Base-by-base conservation (phyloP, 1,139 yeast genomes). In the Martiniozyma asiatica region DNA sequence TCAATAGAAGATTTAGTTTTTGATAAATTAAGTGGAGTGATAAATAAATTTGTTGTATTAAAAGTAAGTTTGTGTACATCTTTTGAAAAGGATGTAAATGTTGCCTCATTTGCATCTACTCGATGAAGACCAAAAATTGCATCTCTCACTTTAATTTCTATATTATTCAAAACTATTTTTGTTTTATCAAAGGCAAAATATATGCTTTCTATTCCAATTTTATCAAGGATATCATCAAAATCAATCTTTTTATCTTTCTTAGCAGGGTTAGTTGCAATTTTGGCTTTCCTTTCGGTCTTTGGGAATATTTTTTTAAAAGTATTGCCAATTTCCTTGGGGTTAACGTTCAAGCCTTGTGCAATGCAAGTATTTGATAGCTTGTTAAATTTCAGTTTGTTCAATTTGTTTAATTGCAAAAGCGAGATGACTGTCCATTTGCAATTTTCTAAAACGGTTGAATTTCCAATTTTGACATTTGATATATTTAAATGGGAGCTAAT, bases 151-250 rank as follows among this genome's bases (percentile, higher is more conserved):
- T 3, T n/a, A 4, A 31, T 6, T 7, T 18, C 16, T 3, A 10
- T 3, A 15, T 25, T 31, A 5, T 23, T 17, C 5, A 14, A 11
- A n/a, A 17, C 13, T 10, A 35, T 11, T 5, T 19, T 16, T 4
- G 37, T 16, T 11, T 34, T 32, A 29, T 35, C 37, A 25, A 38
- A 32, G 6, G 40, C 35, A 28, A 37, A 38, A 22, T 33, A 33
- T 10, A 36, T 22, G 18, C 33, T 31, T 2, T 15, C 17, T 11
- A 33, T 24, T 7, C 26, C 26, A 18, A 37, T 23, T 9, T 27
- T 36, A 4, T 27, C 22, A 8, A 35, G 12, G 8, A 23, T 10
- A 13, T 22, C 15, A 15, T 33, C 34, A 11, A 29, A 13, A 13
- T 29, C 25, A 15, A 21, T 13, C 3, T 15, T 14, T 19, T 14